A percentile compares a stretch with the other conserved stretches of the same genome.
Evolutionary conservation across 345 rosid species (phyloP).

Genomic region (Salix suchowensis): DNA sequence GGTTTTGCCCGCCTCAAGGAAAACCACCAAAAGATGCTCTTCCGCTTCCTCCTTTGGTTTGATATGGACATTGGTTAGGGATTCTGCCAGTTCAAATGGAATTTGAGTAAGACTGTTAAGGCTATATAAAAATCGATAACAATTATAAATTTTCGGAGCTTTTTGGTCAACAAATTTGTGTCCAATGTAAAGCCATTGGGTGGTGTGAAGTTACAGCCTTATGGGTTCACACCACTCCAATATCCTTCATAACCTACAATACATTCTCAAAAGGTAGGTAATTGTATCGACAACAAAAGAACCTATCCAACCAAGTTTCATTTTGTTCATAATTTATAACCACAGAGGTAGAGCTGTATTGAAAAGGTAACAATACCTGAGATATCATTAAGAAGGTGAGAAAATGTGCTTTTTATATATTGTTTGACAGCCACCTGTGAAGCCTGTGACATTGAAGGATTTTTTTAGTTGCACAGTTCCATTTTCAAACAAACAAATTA

Average conservation of each 20-base stretch:
- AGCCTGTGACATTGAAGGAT: constrained; percentile 60
- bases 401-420: constrained; percentile 55
- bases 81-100: constrained; percentile 45
- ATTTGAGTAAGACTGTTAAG: neutral
- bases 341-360: neutral
- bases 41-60: constrained; percentile 57
- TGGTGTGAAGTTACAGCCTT: neutral
- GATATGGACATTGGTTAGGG: constrained; percentile 45
- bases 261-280: constrained; percentile 6
- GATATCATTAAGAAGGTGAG: constrained; percentile 70
- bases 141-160: neutral
- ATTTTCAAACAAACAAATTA: neutral
- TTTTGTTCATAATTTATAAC: neutral
- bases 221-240: neutral
- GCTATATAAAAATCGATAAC: neutral
- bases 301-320: neutral
- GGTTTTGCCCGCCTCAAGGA: constrained; percentile 68
- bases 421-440: constrained; percentile 62
- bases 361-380: constrained; percentile 47
- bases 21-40: constrained; percentile 52
- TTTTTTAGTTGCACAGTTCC: constrained; percentile 5
- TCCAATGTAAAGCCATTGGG: neutral
- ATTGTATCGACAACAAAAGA: neutral
- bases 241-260: neutral
- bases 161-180: constrained; percentile 11